These are phyloP conservation scores for Kappamyces sp. DNA, from an alignment of 192 early-diverging fungal species.

Conservation along the genomic window DNA sequence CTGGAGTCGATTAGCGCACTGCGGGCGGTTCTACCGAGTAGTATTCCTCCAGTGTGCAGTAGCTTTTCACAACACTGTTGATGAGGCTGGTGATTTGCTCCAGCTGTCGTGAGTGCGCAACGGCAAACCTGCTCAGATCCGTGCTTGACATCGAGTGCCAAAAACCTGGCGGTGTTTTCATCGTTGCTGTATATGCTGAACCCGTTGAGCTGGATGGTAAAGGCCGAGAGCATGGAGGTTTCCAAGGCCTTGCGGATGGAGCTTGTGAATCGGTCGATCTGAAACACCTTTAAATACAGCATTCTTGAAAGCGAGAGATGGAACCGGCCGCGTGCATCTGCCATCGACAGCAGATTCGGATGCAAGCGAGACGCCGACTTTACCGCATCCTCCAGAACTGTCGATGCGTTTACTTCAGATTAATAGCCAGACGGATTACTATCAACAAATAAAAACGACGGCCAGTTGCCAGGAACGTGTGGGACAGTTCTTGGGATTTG, in stretches of 20 bases:
- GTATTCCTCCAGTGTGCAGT: slow-evolving; percentile 15
- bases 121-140: slow-evolving; percentile 36
- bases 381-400: too few relatives aligned
- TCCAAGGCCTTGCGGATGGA: slow-evolving; percentile 20
- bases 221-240: slow-evolving; percentile 14
- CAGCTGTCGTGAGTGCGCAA: slow-evolving; percentile 8
- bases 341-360: too few relatives aligned
- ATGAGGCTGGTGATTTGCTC: neutral
- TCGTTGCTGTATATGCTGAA: slow-evolving; percentile 39
- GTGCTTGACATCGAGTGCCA: slow-evolving; percentile 38
- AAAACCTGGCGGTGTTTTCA: slow-evolving; percentile 37
- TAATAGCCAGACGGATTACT: slow-evolving; percentile 10
- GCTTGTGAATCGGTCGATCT: slow-evolving; percentile 33
- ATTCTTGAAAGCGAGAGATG: slow-evolving; percentile 44
- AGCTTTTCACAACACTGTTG: slow-evolving; percentile 2
- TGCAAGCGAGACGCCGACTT: too few relatives aligned
- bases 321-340: neutral
- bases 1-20: neutral
- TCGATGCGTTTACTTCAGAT: too few relatives aligned
- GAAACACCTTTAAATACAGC: slow-evolving; percentile 43
- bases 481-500: slow-evolving; percentile 17
- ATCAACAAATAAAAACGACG: slow-evolving; percentile 38
- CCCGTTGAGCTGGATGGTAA: slow-evolving; percentile 26
- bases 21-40: slow-evolving; percentile 13
- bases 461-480: slow-evolving; percentile 38